Conservation (phyloP, 805 yeast species). For the Myxozyma geophila region DNA sequence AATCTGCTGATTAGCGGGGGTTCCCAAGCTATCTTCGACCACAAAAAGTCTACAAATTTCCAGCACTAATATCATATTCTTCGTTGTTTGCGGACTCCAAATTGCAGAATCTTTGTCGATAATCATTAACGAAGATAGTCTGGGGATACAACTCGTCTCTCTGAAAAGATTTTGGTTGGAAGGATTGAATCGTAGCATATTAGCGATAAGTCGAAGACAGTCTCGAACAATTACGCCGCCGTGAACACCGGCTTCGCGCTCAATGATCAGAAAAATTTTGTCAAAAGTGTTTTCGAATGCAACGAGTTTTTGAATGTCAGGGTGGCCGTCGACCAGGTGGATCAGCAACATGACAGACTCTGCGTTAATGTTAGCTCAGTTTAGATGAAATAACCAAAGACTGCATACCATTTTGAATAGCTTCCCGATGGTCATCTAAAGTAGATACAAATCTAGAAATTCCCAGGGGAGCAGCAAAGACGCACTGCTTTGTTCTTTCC, state of each 20-base stretch:
- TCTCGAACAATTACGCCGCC: slow-evolving; percentile 93
- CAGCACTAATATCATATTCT: slow-evolving; percentile 67
- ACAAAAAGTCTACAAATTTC: slow-evolving; percentile 77
- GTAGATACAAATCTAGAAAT: slow-evolving; percentile 71
- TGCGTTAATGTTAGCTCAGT: neutral
- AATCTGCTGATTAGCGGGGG: slow-evolving; percentile 62
- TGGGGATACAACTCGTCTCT: slow-evolving; percentile 79
- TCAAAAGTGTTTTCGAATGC: slow-evolving; percentile 95
- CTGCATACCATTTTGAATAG: slow-evolving; percentile 68
- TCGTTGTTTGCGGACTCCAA: slow-evolving; percentile 79
- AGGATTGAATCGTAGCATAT: slow-evolving; percentile 77
- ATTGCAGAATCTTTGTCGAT: slow-evolving; percentile 53
- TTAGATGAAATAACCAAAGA: neutral
- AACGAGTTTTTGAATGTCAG: slow-evolving; percentile 86
- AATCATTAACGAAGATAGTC: slow-evolving; percentile 63
- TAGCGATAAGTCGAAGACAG: slow-evolving; percentile 74
- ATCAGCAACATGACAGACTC: slow-evolving; percentile 73
- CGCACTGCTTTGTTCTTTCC: slow-evolving; percentile 68
- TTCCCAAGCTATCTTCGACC: slow-evolving; percentile 69
- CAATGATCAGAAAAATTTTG: slow-evolving; percentile 73
- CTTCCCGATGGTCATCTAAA: slow-evolving; percentile 72
- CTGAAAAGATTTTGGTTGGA: slow-evolving; percentile 87
- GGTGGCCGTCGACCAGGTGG: slow-evolving; percentile 79
- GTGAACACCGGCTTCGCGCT: slow-evolving; percentile 84
- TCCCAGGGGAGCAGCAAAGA: slow-evolving; percentile 76